These are phyloP conservation scores for Botrytis tulipae DNA, from an alignment of 2,329 filamentous ascomycete species.

Conservation along the genomic window DNA sequence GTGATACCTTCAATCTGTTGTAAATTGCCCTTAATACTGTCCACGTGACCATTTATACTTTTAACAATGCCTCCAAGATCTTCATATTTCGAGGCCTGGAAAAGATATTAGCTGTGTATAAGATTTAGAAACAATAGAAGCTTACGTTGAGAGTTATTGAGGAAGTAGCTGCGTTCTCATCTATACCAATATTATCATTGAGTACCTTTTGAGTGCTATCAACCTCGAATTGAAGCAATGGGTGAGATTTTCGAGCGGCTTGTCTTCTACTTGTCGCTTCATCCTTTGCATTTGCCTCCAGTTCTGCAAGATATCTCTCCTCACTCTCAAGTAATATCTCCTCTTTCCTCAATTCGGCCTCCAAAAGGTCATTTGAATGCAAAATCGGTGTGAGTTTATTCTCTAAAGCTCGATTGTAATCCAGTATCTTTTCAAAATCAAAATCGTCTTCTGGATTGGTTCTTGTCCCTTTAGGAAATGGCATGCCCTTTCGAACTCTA, in stretches of 20 bases:
- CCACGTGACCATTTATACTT: conserved; percentile 37
- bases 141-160: conserved; percentile 28
- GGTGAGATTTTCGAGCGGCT: conserved; percentile 37
- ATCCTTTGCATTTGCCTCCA: conserved; percentile 57
- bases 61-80: conserved; percentile 32
- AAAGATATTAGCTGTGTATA: conserved; percentile 24
- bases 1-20: conserved; percentile 36
- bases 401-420: conserved; percentile 56
- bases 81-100: conserved; percentile 33
- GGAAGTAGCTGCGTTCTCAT: conserved; percentile 7
- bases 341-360: conserved; percentile 55
- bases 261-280: conserved; percentile 53
- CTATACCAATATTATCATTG: conserved; percentile 28
- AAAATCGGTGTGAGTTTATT: conserved; percentile 59
- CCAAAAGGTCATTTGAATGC: conserved; percentile 61
- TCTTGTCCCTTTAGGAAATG: conserved; percentile 60
- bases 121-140: not conserved
- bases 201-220: conserved; percentile 20
- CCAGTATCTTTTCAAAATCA: conserved; percentile 63
- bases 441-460: conserved; percentile 57
- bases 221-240: conserved; percentile 32
- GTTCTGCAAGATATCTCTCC: conserved; percentile 48
- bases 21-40: conserved; percentile 37
- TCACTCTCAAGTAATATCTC: conserved; percentile 56
- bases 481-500: conserved; percentile 59